Base-by-base conservation (phyloP, 495 filamentous ascomycete genomes). In the Letharia lupina region DNA sequence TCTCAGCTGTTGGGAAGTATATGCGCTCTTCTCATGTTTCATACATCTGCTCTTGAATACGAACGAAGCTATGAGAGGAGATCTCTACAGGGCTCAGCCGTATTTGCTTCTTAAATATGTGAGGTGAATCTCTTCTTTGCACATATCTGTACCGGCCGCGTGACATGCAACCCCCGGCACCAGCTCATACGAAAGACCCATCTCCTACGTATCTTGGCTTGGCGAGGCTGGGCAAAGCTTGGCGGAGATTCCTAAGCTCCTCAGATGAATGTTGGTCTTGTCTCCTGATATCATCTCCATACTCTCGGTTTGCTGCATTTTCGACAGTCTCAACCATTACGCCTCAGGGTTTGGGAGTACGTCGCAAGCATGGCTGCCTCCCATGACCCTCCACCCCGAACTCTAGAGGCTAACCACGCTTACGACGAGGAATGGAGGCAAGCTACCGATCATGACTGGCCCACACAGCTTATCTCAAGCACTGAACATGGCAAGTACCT, bases 391-490 rank as follows among this genome's bases (percentile, higher is more conserved):
- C 44, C 48, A 44, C 41, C 50, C 7, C 48, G 7, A 16, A n/a
- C 16, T 15, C 54, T 13, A 12, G 41, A 48, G 5, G 33, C n/a
- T 35, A 4, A 11, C 16, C 18, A 37, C 16, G 33, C 23, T 35
- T 15, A 18, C 20, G 42, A 44, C n/a, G 41, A 65, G 13, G 50
- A 58, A 58, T 65, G 63, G 63, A 47, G 5, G 20, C 23, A 44
- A 42, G 50, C 39, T 20, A 33, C 60, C 18, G 31, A 48, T 35
- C 16, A 60, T 37, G 42, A 60, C 16, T 64, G 50, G 63, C 48
- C 63, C 40, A 58, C 48, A 11, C 31, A 37, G 40, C 15, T 64
- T 2, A 45, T 18, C 35, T 64, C 48, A 28, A 64, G 39, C 41
- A 23, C 42, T 40, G 40, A 41, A 33, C 54, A 65, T 12, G 63